Conservation (phyloP, 441 rosid genomes). For the Populus hybrid region DNA sequence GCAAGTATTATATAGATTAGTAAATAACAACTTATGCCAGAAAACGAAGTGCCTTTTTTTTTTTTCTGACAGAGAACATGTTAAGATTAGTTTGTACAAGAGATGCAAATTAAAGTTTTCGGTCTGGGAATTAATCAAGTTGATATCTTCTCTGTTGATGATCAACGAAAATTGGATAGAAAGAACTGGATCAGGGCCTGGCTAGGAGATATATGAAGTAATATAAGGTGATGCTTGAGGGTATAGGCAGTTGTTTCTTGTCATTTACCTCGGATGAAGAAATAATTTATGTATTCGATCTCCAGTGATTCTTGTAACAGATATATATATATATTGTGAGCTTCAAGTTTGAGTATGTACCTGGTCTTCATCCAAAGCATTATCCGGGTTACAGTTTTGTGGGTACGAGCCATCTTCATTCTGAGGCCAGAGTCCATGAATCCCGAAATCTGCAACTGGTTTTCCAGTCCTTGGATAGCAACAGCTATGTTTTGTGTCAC, state of each 20-base stretch:
- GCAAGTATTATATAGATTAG: no score
- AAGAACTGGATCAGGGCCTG: neutral
- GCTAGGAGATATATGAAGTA: neutral
- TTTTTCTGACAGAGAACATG: no score
- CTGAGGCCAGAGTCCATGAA: constrained; percentile 95
- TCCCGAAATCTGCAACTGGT: constrained; percentile 79
- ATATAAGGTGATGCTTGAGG: neutral
- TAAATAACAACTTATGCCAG: no score
- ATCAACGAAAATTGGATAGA: neutral
- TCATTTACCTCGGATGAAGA: no score
- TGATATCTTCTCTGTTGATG: neutral
- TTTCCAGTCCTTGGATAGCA: constrained; percentile 86
- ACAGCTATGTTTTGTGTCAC: constrained; percentile 66
- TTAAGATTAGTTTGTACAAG: no score
- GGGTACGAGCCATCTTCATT: constrained; percentile 75
- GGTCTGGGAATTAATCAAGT: neutral
- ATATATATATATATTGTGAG: neutral
- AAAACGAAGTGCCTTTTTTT: no score
- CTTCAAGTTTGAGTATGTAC: constrained; percentile 25
- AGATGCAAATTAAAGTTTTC: neutral
- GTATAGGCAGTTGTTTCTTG: neutral
- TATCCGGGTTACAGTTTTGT: constrained; percentile 62
- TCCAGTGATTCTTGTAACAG: neutral
- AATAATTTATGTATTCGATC: no score
- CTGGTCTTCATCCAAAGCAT: constrained; percentile 49